phyloP scores from a whole-genome alignment of 2,329 filamentous ascomycete species.

The Coniochaeta prunicola region DNA sequence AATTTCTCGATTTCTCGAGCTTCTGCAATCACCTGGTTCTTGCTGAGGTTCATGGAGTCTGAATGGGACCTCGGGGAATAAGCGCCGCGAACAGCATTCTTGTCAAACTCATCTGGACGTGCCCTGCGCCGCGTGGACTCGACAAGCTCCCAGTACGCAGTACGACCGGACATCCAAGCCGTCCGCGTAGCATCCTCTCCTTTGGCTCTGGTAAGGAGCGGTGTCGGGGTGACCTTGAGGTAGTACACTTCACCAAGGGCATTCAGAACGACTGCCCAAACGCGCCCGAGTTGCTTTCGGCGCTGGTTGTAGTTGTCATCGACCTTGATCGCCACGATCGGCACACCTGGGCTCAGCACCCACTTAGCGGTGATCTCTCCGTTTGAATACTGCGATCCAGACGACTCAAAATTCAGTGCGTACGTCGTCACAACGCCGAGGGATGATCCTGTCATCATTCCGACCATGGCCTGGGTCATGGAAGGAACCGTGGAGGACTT shows the following conservation, averaged over 20 bases:
- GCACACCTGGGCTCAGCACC: slow-evolving; percentile 87
- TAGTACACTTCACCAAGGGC: slow-evolving; percentile 90
- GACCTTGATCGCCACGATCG: slow-evolving; percentile 74
- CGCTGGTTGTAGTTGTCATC: slow-evolving; percentile 75
- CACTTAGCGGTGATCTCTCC: slow-evolving; percentile 83
- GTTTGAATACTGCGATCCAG: slow-evolving; percentile 56
- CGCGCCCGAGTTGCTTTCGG: slow-evolving; percentile 60
- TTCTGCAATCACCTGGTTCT: slow-evolving; percentile 66
- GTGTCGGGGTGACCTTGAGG: slow-evolving; percentile 61
- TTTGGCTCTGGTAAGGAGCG: slow-evolving; percentile 39
- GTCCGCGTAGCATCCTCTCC: slow-evolving; percentile 52
- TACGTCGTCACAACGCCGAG: slow-evolving; percentile 78
- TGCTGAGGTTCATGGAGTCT: slow-evolving; percentile 62
- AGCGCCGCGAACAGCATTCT: slow-evolving; percentile 59
- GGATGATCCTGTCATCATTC: slow-evolving; percentile 77
- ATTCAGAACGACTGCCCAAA: slow-evolving; percentile 92
- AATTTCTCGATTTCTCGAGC: slow-evolving; percentile 77
- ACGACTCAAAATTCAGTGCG: slow-evolving; percentile 55
- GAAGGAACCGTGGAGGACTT: slow-evolving; percentile 68
- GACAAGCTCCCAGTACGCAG: slow-evolving; percentile 72
- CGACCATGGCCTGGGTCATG: slow-evolving; percentile 69
- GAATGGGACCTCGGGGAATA: slow-evolving; percentile 78
- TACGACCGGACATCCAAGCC: slow-evolving; percentile 76
- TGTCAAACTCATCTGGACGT: slow-evolving; percentile 65
- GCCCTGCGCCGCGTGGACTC: slow-evolving; percentile 70